Conservation (phyloP, 352 stramenopile genomes). For the Globisporangium recalcitrans region DNA sequence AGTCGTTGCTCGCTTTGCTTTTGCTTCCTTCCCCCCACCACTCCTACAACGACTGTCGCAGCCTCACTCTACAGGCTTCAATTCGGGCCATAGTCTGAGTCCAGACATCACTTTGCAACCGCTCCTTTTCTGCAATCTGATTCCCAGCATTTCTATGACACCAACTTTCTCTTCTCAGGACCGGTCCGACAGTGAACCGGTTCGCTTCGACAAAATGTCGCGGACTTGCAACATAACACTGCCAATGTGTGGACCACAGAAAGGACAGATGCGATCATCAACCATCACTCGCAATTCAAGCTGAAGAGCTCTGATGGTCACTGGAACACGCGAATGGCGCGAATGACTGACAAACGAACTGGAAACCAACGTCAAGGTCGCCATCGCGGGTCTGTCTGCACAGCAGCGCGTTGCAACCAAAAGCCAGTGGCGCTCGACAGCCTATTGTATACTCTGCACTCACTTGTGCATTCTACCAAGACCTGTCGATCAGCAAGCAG, state of each 20-base stretch:
- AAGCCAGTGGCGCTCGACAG: not conserved
- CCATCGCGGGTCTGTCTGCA: not conserved
- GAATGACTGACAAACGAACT: not conserved
- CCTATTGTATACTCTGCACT: not conserved
- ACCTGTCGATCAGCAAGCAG: not conserved
- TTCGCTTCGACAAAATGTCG: not conserved
- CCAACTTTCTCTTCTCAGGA: not conserved
- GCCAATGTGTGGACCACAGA: too few species aligned
- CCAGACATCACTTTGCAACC: too few species aligned
- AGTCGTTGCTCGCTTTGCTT: not conserved
- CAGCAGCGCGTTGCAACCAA: not conserved
- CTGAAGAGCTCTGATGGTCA: too few species aligned
- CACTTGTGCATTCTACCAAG: not conserved
- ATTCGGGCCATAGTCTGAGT: too few species aligned
- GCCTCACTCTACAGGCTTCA: too few species aligned
- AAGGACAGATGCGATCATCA: not conserved
- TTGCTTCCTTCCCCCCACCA: constrained; percentile 6
- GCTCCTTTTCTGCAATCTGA: too few species aligned
- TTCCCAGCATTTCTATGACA: constrained; percentile 2
- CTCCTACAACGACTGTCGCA: too few species aligned
- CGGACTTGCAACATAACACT: too few species aligned
- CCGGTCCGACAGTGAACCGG: not conserved
- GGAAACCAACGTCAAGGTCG: not conserved
- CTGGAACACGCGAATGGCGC: not conserved
- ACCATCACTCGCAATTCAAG: too few species aligned